A percentile compares a stretch with the other conserved stretches of the same genome.
Evolutionary conservation across 768 basidiomycete genomes (phyloP).

Genomic region (Auricularia auricula-judae): DNA sequence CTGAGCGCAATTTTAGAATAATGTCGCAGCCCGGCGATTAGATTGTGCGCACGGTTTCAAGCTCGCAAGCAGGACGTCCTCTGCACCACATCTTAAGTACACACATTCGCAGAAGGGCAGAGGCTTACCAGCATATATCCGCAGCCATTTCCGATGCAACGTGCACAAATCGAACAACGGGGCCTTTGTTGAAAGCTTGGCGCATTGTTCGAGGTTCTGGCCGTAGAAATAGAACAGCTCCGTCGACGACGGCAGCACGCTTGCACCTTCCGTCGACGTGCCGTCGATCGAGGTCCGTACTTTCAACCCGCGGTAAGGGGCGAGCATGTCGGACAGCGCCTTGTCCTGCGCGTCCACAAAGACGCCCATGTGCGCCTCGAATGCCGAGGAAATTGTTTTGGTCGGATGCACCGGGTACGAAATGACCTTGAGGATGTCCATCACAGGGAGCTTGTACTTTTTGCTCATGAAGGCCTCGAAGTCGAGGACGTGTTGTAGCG

Average conservation of each 20-base stretch:
- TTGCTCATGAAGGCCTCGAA: conserved; percentile 75
- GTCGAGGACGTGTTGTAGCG: conserved; percentile 75
- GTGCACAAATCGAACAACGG: conserved; percentile 71
- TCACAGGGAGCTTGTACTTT: conserved; percentile 72
- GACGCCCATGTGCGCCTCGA: conserved; percentile 84
- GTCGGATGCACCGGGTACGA: conserved; percentile 34
- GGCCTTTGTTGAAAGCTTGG: conserved; percentile 76
- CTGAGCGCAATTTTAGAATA: background rate
- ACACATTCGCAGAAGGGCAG: conserved; percentile 5
- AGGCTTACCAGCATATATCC: conserved; percentile 73
- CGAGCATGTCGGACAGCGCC: conserved; percentile 87
- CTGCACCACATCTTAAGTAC: conserved; percentile 27
- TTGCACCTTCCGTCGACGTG: conserved; percentile 28
- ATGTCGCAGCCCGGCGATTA: background rate
- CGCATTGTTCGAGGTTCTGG: conserved; percentile 89
- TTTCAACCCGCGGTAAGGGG: conserved; percentile 56
- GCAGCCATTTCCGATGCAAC: conserved; percentile 88
- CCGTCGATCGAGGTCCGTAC: conserved; percentile 60
- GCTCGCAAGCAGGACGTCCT: conserved; percentile 72
- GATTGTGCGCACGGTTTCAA: conserved; percentile 50
- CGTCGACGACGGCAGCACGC: conserved; percentile 84
- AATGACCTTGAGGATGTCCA: conserved; percentile 45
- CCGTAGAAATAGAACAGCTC: conserved; percentile 97
- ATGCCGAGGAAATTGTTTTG: conserved; percentile 75
- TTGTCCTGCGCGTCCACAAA: conserved; percentile 96